Conservation (phyloP, 2,329 filamentous ascomycete genomes). For the Lasiodiplodia theobromae region DNA sequence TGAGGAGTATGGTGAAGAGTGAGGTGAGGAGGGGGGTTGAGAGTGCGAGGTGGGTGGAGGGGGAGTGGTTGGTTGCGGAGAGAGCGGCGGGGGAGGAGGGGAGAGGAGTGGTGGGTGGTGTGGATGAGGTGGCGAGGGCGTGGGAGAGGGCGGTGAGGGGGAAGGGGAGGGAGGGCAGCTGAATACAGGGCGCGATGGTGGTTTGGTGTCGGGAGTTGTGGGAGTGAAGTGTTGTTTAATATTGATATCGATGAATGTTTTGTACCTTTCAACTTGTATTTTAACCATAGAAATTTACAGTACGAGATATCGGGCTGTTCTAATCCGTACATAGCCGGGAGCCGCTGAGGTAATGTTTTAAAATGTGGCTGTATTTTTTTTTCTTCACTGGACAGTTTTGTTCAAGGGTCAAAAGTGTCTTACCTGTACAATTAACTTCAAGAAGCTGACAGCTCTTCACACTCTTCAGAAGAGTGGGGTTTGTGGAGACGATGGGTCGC, state of each 20-base stretch:
- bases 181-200: not conserved
- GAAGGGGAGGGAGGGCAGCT: not conserved
- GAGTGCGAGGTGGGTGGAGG: slow-evolving; percentile 6
- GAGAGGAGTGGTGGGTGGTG: not conserved
- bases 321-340: too few species aligned
- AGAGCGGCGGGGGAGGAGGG: not conserved
- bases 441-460: not conserved
- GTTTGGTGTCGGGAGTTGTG: not conserved
- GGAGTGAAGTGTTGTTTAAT: not conserved
- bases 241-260: not conserved
- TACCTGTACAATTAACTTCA: not conserved
- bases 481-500: not conserved
- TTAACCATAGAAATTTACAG: too few species aligned
- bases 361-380: not conserved
- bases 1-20: not conserved
- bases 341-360: not conserved
- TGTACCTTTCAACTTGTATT: not conserved
- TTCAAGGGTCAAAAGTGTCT: not conserved
- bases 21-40: not conserved
- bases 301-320: too few species aligned
- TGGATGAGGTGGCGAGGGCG: not conserved
- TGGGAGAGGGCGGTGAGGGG: slow-evolving; percentile 3
- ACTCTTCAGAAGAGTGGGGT: not conserved
- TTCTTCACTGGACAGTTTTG: not conserved
- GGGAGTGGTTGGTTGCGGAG: slow-evolving; percentile 5